Evolutionary conservation across 1,139 yeast genomes (phyloP).

Genomic region (Pichia sp.): DNA sequence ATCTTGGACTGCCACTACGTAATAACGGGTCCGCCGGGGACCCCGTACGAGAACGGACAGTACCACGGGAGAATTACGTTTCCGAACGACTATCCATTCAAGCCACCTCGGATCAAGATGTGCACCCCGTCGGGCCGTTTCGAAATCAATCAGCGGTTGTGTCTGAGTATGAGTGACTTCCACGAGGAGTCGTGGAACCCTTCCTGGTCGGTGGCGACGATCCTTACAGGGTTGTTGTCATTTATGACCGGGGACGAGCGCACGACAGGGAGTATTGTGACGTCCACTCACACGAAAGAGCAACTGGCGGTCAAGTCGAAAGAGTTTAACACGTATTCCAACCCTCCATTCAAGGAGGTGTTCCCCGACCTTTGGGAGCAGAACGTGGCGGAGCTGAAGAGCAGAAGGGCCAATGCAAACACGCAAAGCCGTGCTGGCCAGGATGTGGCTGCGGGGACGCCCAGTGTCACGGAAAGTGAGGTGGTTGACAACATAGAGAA

Average conservation of each 20-base stretch:
- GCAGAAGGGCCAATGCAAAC: conserved; percentile 9
- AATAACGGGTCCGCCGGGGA: conserved; percentile 77
- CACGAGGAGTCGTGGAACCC: conserved; percentile 97
- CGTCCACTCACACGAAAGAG: conserved; percentile 45
- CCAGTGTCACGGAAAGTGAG: conserved; percentile 24
- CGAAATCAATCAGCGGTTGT: conserved; percentile 70
- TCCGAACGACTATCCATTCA: conserved; percentile 85
- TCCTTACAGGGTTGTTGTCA: conserved; percentile 76
- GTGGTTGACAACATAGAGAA: conserved; percentile 32
- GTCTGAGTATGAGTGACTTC: conserved; percentile 85
- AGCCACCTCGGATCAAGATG: conserved; percentile 90
- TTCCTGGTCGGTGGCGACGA: conserved; percentile 88
- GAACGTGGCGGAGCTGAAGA: conserved; percentile 35
- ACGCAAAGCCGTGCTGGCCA: background rate
- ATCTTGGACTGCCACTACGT: conserved; percentile 78
- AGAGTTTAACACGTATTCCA: conserved; percentile 55
- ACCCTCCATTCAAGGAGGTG: conserved; percentile 52
- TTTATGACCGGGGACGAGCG: conserved; percentile 69
- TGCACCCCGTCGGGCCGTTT: conserved; percentile 79
- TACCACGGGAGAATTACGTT: conserved; percentile 83
- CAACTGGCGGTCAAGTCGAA: conserved; percentile 51
- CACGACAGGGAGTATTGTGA: conserved; percentile 55
- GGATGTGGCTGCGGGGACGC: background rate
- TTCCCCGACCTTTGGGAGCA: conserved; percentile 65
- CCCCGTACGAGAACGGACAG: conserved; percentile 78